Evolutionary conservation across 73 alveolate genomes (phyloP).

Genomic region (Urostyla sp.): DNA sequence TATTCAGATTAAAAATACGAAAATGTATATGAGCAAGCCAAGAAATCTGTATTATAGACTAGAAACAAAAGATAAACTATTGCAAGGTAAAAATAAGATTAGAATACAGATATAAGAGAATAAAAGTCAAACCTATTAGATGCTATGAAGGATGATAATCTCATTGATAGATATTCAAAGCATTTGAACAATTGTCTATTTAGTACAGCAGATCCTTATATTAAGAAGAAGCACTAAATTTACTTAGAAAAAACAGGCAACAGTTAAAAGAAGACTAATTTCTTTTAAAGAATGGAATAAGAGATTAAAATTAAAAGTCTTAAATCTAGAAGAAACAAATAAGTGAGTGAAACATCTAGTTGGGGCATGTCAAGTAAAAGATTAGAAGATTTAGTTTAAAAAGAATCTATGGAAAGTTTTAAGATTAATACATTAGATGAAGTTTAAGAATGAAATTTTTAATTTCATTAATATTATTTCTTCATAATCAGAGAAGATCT

Average conservation of each 20-base stretch:
- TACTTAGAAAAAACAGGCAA: slow-evolving; percentile 12
- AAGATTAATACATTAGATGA: too few species aligned
- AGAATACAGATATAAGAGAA: neutral
- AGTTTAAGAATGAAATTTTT: too few species aligned
- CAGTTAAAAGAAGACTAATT: neutral
- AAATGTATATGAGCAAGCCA: too few species aligned
- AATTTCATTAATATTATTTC: slow-evolving; percentile 14
- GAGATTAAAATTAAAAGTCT: neutral
- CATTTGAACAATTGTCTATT: slow-evolving; percentile 28
- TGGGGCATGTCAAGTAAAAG: too few species aligned
- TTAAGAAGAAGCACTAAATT: slow-evolving; percentile 3
- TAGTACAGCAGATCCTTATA: slow-evolving; percentile 15
- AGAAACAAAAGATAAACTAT: too few species aligned
- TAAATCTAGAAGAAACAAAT: too few species aligned
- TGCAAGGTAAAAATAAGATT: too few species aligned
- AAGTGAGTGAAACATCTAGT: too few species aligned
- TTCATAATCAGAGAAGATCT: neutral
- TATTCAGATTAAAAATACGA: too few species aligned
- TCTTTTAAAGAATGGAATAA: slow-evolving; percentile 27
- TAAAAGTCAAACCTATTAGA: slow-evolving; percentile 4
- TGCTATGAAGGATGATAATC: slow-evolving; percentile 36
- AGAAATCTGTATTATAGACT: too few species aligned
- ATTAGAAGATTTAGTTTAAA: too few species aligned
- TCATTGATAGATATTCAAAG: slow-evolving; percentile 44
- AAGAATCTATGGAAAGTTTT: too few species aligned